Base-by-base conservation (phyloP, 164 flowering plant species). In the Aristolochia californica region DNA sequence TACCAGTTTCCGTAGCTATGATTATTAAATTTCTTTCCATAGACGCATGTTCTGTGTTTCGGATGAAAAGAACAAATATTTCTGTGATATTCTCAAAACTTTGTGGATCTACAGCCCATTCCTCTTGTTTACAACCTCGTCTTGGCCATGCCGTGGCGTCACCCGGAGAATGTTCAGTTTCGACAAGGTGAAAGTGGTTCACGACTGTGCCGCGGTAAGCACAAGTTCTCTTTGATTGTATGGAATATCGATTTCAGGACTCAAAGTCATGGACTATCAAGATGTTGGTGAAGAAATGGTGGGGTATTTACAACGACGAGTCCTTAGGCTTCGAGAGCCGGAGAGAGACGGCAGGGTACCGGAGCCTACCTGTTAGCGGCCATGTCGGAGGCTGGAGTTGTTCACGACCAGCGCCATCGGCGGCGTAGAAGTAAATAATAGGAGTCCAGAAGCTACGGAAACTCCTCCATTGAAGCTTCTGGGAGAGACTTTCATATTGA, bases 231-330 rank as follows among this genome's bases (percentile, higher is more conserved):
- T 24, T 3, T 14, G n/a, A n/a, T 24, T 24, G 24, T 53, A 5
- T 53, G 55, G 55, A 23, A 23, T 20, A 12, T 53, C 22, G 28
- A 4, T 22, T 26, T 17, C 53, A 78, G 75, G 95, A 90, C 7
- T 80, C 91, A 0, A 87, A 84, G 81, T 89, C 95, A 1, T 83
- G 95, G 91, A 80, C 85, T 40, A 78, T 83, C 24, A 79, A 79
- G 82, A 79, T 74, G 74, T 55, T 88, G 50, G 83, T 88, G 27
- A 64, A 78, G 57, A 88, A 77, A 28, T 83, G 93, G 93, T 74
- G 83, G 87, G 88, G 85, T 2, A 72, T 85, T 11, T 85, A 83
- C 70, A 54, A 77, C 0, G 93, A 85, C 25, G 79, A 79, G 60
- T 57, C 83, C 0, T 65, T 87, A 57, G 80, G 83, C 43, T 83